Base-by-base conservation (phyloP, 768 basidiomycete species). In the Boletus speciosus region DNA sequence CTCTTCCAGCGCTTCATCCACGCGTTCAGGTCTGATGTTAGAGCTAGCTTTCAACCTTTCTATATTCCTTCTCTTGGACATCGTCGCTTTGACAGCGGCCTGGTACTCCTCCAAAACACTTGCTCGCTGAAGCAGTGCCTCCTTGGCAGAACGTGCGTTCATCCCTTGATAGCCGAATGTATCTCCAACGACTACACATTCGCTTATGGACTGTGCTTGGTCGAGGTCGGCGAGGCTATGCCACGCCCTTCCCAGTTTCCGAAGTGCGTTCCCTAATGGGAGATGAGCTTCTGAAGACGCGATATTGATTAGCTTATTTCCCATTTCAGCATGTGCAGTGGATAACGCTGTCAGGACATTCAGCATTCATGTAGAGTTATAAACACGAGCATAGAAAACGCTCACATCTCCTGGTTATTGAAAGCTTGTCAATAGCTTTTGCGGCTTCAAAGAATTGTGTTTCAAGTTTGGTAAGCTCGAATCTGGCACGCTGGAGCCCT, bases 71-170 rank as follows among this genome's bases (percentile, higher is more conserved):
- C 95, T 83, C 70, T 98, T 98, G 21, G 89, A 90, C 60, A 98
- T 97, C 10, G 93, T 88, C 11, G 85, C 82, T 68, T 98, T 98
- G 23, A 93, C 93, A 2, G 96, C 95, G 9, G 85, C 78, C 57
- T 97, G 94, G 54, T 95, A 92, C 69, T 98, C 97, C 65, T 98
- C 96, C 56, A 98, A 74, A 10, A 97, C 92, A 8, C 83, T 82
- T 0, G 93, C 91, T 10, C 97, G 86, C 76, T 94, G 92, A 49
- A 85, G 81, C 9, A 98, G 73, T 0, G 97, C 95, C 70, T 96
- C 93, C 69, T 97, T 98, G 2, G 97, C 97, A 19, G 95, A 92
- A 42, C 89, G 81, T n/a, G 97, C 93, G 65, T 99, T 98, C 74
- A 95, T 79, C 19, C 94, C 91, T 71, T 98, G 95, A 71, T 99